phyloP scores from a whole-genome alignment of 2,329 filamentous ascomycete species.

The Colletotrichum noveboracense region DNA sequence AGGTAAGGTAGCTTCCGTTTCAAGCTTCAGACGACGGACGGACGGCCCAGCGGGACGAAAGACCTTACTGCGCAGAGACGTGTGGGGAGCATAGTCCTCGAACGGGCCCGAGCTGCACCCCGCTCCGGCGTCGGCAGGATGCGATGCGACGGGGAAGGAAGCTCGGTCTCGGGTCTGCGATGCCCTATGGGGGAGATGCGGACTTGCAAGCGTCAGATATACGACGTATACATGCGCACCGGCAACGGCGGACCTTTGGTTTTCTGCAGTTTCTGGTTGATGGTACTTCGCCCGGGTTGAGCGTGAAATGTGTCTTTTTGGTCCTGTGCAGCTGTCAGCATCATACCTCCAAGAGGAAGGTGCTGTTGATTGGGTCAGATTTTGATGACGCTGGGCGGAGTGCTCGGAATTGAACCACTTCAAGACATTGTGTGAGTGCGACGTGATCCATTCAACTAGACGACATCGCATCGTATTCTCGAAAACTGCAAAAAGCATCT shows the following conservation, averaged over 20 bases:
- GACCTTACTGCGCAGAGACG: background rate
- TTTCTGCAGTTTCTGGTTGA: background rate
- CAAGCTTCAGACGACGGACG: background rate
- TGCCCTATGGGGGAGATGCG: background rate
- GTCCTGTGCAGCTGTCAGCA: background rate
- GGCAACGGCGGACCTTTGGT: background rate
- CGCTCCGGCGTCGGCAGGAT: background rate
- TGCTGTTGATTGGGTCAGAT: background rate
- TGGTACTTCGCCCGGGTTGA: accelerated
- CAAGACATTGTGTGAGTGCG: background rate
- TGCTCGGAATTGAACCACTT: background rate
- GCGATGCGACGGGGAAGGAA: background rate
- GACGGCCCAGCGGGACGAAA: background rate
- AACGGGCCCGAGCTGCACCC: background rate
- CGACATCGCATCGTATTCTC: background rate
- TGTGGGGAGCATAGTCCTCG: background rate
- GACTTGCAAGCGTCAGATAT: background rate
- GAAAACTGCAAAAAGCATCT: background rate
- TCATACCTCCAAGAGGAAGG: background rate
- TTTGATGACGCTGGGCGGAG: background rate
- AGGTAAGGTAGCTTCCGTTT: background rate
- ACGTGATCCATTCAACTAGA: background rate
- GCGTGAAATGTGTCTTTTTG: background rate
- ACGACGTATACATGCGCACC: background rate
- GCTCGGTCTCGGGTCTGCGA: background rate